Evolutionary conservation across 164 flowering plant species (phyloP).

Genomic region (Kingdonia uniflora): DNA sequence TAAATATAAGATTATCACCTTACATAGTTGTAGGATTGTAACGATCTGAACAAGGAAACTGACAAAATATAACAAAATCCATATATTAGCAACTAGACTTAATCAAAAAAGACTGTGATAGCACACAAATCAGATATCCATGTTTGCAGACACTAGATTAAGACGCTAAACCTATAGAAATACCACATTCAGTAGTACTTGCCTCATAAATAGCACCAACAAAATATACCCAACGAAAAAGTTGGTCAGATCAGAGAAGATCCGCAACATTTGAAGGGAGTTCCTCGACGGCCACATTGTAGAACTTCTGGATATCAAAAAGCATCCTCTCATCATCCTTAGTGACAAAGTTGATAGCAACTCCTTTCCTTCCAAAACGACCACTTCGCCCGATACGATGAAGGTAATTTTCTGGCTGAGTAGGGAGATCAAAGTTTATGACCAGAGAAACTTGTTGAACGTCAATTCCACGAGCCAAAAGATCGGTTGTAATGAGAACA

Average conservation of each 20-base stretch:
- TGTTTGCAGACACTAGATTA: too few species aligned
- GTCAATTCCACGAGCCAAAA: conserved; percentile 63
- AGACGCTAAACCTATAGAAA: too few species aligned
- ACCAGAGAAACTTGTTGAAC: conserved; percentile 68
- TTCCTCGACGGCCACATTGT: conserved; percentile 55
- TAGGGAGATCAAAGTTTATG: conserved; percentile 58
- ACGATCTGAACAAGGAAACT: too few species aligned
- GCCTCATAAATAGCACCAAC: too few species aligned
- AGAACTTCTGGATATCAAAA: conserved; percentile 56
- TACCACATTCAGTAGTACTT: conserved; percentile 11
- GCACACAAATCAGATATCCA: too few species aligned
- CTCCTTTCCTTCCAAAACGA: conserved; percentile 65
- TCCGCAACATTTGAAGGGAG: conserved; percentile 63
- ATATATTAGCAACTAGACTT: too few species aligned
- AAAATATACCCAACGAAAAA: too few species aligned
- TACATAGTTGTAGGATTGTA: too few species aligned
- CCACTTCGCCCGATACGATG: conserved; percentile 69
- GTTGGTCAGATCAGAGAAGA: conserved; percentile 27
- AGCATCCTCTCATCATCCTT: conserved; percentile 51
- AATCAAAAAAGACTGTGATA: too few species aligned
- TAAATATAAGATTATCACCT: too few species aligned
- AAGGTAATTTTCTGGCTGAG: conserved; percentile 63
- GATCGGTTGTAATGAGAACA: conserved; percentile 61
- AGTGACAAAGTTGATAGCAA: conserved; percentile 55
- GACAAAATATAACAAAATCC: too few species aligned